A percentile compares a stretch with the other conserved stretches of the same genome.
Conservation (phyloP, 2,329 filamentous ascomycete genomes). For the Scedosporium dehoogii region DNA sequence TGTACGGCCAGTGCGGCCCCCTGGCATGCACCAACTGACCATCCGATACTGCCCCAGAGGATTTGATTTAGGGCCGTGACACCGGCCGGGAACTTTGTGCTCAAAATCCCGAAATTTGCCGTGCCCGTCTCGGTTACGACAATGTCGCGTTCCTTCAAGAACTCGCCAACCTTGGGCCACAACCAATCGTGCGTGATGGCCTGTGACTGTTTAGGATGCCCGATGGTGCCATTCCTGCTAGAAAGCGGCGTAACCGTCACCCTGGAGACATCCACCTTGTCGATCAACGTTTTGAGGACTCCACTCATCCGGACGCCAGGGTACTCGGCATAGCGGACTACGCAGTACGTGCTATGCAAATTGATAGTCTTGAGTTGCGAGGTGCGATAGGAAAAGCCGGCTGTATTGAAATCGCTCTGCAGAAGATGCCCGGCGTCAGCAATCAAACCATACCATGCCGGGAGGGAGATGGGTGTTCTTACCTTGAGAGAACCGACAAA, state of each 20-base stretch:
- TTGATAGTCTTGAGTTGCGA: constrained; percentile 71
- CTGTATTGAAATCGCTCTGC: constrained; percentile 70
- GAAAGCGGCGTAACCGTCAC: constrained; percentile 32
- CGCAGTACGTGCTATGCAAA: constrained; percentile 64
- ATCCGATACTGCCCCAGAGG: constrained; percentile 59
- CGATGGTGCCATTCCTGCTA: not conserved
- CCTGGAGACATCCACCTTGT: constrained; percentile 44
- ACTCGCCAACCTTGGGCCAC: constrained; percentile 68
- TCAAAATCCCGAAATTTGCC: constrained; percentile 79
- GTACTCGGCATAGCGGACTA: constrained; percentile 70
- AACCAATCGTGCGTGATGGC: constrained; percentile 62
- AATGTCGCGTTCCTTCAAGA: constrained; percentile 62
- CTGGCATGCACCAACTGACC: constrained; percentile 48
- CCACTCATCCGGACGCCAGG: constrained; percentile 68
- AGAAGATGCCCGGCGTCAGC: not conserved
- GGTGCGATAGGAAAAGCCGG: constrained; percentile 72
- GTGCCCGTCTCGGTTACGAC: constrained; percentile 84
- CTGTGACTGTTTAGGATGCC: constrained; percentile 11
- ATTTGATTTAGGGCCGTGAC: constrained; percentile 76
- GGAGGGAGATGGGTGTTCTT: constrained; percentile 3
- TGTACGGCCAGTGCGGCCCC: constrained; percentile 65
- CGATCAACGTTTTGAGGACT: constrained; percentile 61
- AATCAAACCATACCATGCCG: no score
- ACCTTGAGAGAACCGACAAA: constrained; percentile 55
- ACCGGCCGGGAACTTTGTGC: constrained; percentile 66